Evolutionary conservation across 2,329 filamentous ascomycete genomes (phyloP), one percentile per base, ranked within the genome.

Genomic region (Epichloe aotearoae): DNA sequence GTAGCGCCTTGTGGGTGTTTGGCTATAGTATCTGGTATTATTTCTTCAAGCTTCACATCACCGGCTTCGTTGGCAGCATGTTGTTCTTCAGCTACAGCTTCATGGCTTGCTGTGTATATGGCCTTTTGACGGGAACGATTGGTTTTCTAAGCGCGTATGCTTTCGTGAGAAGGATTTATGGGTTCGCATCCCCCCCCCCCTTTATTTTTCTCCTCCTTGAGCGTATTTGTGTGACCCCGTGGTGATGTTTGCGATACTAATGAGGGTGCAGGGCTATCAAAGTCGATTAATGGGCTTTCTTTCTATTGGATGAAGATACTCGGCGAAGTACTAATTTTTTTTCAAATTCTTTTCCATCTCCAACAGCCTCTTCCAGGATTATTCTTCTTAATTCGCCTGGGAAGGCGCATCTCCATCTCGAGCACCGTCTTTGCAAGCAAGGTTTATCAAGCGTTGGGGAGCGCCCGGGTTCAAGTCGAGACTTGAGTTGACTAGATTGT

Each of bases 81-180:
- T 73, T 95, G 36, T 95, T 94, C 70, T 94, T 95, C 67, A 81
- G 79, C 58, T 94, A 95, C 65, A 88, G 83, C 64, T 83, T 86
- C 62, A 77, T 94, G 59, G 87, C 86, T 1, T 94, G 87, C 65
- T 76, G 79, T 43, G 82, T 93, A 3, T 95, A 93, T 63, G 87
- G 84, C 1, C 70, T 95, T 47, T 69, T 93, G 55, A 88, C 83
- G 10, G 88, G 88, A 23, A 94, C 88, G 0, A 78, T 95, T 50
- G 88, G 88, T 2, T 94, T 94, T 66, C 66, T 95, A 66, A 83
- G 85, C 40, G 84, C 86, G 5, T 94, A 93, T 69, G 79, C 83
- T 2, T 95, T 95, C 72, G 80, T 95, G 50, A 74, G 86, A 62
- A 79, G 83, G 63, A 89, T 95, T 61, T 95, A 93, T 64, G 80